phyloP scores from a whole-genome alignment of 306 rosid species.

The Malus sieversii region DNA sequence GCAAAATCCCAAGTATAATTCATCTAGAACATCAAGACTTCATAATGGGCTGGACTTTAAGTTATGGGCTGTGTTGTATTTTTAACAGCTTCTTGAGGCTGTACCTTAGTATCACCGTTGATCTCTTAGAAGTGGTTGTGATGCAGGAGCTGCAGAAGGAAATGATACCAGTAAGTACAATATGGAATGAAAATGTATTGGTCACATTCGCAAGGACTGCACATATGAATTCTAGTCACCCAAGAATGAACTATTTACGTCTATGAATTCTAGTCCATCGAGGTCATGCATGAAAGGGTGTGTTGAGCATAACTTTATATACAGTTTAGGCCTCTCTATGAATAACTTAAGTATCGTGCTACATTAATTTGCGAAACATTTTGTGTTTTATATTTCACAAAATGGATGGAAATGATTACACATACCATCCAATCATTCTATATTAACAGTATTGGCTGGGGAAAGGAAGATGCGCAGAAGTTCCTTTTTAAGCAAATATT shows the following conservation, averaged over 20 bases:
- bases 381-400: not conserved
- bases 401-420: not conserved
- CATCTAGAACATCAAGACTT: too few relatives aligned
- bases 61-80: too few relatives aligned
- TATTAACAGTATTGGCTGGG: not conserved
- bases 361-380: too few relatives aligned
- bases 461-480: not conserved
- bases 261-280: not conserved
- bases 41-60: too few relatives aligned
- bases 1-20: too few relatives aligned
- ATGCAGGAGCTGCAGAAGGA: conserved; percentile 41
- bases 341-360: too few relatives aligned
- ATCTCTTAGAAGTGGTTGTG: conserved; percentile 49
- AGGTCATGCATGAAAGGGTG: not conserved
- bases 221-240: not conserved
- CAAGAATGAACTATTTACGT: not conserved
- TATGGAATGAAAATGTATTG: not conserved
- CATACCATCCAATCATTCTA: not conserved
- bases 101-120: conserved; percentile 30
- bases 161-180: not conserved
- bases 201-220: not conserved
- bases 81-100: conserved; percentile 19
- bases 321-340: too few relatives aligned
- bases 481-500: not conserved
- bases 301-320: not conserved